Percentiles rank a stretch among this genome's conserved stretches.
Conservation (phyloP, 305 asterid genomes). For the Fraxinus paxiana region DNA sequence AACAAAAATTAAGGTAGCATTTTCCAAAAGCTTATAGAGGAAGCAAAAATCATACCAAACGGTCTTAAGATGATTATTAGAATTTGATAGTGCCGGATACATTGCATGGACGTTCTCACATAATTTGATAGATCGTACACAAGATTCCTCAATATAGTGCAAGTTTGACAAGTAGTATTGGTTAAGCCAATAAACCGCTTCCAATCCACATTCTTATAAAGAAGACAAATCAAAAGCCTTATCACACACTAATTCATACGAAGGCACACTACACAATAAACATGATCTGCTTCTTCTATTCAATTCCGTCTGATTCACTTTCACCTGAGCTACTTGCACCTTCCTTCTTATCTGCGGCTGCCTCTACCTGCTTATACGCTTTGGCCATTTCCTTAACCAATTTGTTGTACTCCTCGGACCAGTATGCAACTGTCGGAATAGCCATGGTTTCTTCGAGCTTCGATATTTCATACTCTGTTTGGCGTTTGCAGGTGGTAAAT, state of each 20-base stretch:
- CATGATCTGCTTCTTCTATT: background rate
- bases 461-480: background rate
- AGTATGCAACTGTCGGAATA: constrained; percentile 11
- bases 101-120: background rate
- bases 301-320: constrained; percentile 39
- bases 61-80: background rate
- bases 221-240: background rate
- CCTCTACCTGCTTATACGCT: constrained; percentile 64
- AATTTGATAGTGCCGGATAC: background rate
- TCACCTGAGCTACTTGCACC: constrained; percentile 30
- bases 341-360: constrained; percentile 40
- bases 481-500: constrained; percentile 11
- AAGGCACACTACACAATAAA: background rate
- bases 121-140: background rate
- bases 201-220: background rate
- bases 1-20: too few relatives aligned
- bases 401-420: constrained; percentile 55
- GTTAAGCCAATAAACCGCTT: background rate
- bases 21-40: too few relatives aligned
- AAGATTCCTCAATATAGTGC: background rate
- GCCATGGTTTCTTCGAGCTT: constrained; percentile 24
- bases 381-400: constrained; percentile 33
- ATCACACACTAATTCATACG: background rate
- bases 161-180: too few relatives aligned
- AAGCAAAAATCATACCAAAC: too few relatives aligned